phyloP scores from a whole-genome alignment of 768 basidiomycete genomes.

The Cystofilobasidium capitatum region DNA sequence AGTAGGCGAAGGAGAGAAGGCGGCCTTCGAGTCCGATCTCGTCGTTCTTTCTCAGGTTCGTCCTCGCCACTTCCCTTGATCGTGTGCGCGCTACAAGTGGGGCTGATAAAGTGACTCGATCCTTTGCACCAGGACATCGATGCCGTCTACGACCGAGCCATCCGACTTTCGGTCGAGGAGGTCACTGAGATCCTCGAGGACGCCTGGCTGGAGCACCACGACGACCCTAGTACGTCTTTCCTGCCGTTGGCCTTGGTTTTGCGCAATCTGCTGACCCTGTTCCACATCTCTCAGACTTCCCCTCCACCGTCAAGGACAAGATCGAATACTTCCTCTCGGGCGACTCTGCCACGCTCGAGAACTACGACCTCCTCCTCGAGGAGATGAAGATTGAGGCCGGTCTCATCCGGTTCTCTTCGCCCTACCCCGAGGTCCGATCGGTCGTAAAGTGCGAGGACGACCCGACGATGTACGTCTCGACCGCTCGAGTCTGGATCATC shows the following conservation, averaged over 20 bases:
- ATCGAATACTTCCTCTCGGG: constrained; percentile 25
- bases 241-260: neutral
- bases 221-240: neutral
- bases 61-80: neutral
- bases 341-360: constrained; percentile 20
- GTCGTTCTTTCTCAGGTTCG: constrained; percentile 6
- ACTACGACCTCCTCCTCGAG: constrained; percentile 21
- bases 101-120: neutral
- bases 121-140: neutral
- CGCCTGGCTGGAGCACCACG: constrained; percentile 18
- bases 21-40: neutral
- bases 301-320: constrained; percentile 16
- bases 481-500: constrained; percentile 45
- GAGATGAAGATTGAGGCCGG: constrained; percentile 33
- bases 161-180: neutral
- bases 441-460: constrained; percentile 62
- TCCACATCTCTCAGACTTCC: constrained; percentile 7
- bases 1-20: neutral
- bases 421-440: constrained; percentile 49
- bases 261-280: neutral
- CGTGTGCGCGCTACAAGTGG: neutral
- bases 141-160: constrained; percentile 13
- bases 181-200: constrained; percentile 11
- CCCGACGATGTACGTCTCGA: constrained; percentile 51
- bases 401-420: constrained; percentile 32